Percentiles rank a stretch among this genome's conserved stretches.
These are phyloP conservation scores for Berberis thunbergii DNA, from an alignment of 164 flowering plant genomes.

Conservation along the genomic window DNA sequence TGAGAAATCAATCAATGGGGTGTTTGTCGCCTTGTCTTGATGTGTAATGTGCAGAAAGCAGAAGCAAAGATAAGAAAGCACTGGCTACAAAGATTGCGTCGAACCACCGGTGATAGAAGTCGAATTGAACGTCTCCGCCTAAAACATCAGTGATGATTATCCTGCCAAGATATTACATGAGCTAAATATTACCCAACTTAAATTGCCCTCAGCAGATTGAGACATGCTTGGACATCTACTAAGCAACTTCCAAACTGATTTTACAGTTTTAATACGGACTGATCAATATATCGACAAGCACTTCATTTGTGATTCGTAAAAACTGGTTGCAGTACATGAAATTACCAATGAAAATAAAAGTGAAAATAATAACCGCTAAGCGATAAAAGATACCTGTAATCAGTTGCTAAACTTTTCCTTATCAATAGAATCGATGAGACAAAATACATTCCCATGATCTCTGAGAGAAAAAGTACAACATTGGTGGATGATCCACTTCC, in stretches of 20 bases:
- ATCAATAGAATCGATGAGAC: constrained; percentile 92
- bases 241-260: background rate
- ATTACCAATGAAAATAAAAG: too few relatives aligned
- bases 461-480: constrained; percentile 89
- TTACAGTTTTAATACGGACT: background rate
- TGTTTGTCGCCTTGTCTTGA: constrained; percentile 92
- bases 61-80: constrained; percentile 88
- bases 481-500: constrained; percentile 97
- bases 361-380: background rate
- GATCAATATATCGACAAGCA: too few relatives aligned
- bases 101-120: constrained; percentile 96
- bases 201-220: background rate
- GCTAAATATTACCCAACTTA: background rate
- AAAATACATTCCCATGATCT: constrained; percentile 99
- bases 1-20: constrained; percentile 30
- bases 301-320: too few relatives aligned
- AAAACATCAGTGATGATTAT: constrained; percentile 84
- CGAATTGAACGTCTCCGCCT: constrained; percentile 98
- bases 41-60: constrained; percentile 95
- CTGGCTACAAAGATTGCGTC: constrained; percentile 98
- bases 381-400: constrained; percentile 55
- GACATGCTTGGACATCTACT: background rate
- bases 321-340: too few relatives aligned
- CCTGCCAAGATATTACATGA: constrained; percentile 37
- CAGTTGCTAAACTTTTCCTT: constrained; percentile 87